Conservation (phyloP, 306 rosid genomes). For the Castanea sativa region DNA sequence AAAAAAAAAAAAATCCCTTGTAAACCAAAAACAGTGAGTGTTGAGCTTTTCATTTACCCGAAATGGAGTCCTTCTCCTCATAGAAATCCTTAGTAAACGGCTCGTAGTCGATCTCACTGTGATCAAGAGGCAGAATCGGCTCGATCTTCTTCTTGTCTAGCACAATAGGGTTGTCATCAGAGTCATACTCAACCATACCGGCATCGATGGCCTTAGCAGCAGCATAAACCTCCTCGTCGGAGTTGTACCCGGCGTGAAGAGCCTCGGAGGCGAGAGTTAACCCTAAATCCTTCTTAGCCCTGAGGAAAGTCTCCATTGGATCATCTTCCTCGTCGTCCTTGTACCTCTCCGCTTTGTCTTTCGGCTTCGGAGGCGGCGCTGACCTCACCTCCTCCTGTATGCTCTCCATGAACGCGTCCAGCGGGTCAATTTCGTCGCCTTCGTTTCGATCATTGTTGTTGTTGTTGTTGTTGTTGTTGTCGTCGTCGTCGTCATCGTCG, state of each 20-base stretch:
- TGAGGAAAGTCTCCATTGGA: slow-evolving; percentile 84
- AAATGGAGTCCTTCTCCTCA: slow-evolving; percentile 77
- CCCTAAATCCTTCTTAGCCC: slow-evolving; percentile 87
- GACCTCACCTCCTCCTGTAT: slow-evolving; percentile 87
- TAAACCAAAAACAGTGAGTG: neutral
- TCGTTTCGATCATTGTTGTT: slow-evolving; percentile 14
- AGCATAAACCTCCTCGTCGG: slow-evolving; percentile 98
- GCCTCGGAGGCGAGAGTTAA: slow-evolving; percentile 88
- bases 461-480: neutral
- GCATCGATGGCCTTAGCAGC: slow-evolving; percentile 98
- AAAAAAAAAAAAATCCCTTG: too few species aligned
- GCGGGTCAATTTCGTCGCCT: slow-evolving; percentile 71
- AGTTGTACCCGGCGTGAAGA: slow-evolving; percentile 80
- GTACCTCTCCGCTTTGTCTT: slow-evolving; percentile 70
- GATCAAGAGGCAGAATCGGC: slow-evolving; percentile 85
- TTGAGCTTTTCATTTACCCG: slow-evolving; percentile 42
- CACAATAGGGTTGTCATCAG: slow-evolving; percentile 84
- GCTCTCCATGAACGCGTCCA: slow-evolving; percentile 96
- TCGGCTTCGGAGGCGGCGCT: slow-evolving; percentile 66
- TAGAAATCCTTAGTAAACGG: slow-evolving; percentile 86
- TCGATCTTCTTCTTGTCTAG: slow-evolving; percentile 85
- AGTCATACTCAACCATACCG: slow-evolving; percentile 86
- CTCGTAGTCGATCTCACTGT: slow-evolving; percentile 76
- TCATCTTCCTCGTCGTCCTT: slow-evolving; percentile 84
- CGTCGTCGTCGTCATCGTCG: slow-evolving; percentile 4